These are phyloP conservation scores for Volvariella volvacea DNA, from an alignment of 1,284 basidiomycete genomes.

Conservation along the genomic window DNA sequence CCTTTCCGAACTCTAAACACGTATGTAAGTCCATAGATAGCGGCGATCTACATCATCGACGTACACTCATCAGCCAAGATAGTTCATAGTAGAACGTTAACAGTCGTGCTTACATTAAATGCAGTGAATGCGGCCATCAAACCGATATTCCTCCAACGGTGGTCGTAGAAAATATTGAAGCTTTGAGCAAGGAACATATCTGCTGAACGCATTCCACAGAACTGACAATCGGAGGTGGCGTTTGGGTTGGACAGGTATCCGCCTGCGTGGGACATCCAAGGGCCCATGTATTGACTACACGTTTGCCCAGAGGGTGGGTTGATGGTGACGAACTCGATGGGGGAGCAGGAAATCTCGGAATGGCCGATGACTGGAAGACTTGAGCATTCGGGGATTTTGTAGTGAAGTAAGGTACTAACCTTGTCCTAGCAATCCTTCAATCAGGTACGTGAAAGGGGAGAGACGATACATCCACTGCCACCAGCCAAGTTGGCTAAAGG, in stretches of 20 bases:
- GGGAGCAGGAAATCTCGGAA: constrained; percentile 47
- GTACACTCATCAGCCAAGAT: not conserved
- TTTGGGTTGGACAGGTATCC: constrained; percentile 64
- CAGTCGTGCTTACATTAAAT: constrained; percentile 38
- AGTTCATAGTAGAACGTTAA: not conserved
- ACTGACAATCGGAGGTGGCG: constrained; percentile 46
- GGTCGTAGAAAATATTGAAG: constrained; percentile 43
- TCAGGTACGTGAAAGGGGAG: constrained; percentile 72
- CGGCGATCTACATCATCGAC: constrained; percentile 13
- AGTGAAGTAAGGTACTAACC: constrained; percentile 18
- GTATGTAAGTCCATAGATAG: constrained; percentile 24
- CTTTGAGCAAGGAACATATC: constrained; percentile 31
- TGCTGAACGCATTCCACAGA: constrained; percentile 41
- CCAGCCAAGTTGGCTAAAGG: constrained; percentile 62
- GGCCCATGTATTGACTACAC: constrained; percentile 49
- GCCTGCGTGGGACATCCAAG: constrained; percentile 44
- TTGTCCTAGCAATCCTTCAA: constrained; percentile 51
- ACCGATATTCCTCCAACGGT: constrained; percentile 47
- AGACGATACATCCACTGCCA: constrained; percentile 82
- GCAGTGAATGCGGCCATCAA: constrained; percentile 35
- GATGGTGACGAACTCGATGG: constrained; percentile 45
- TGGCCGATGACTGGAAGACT: constrained; percentile 32
- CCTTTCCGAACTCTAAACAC: constrained; percentile 25
- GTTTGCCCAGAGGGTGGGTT: constrained; percentile 55
- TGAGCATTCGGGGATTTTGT: not conserved